Base-by-base conservation (phyloP, 1,284 basidiomycete species). In the Malassezia sp. region DNA sequence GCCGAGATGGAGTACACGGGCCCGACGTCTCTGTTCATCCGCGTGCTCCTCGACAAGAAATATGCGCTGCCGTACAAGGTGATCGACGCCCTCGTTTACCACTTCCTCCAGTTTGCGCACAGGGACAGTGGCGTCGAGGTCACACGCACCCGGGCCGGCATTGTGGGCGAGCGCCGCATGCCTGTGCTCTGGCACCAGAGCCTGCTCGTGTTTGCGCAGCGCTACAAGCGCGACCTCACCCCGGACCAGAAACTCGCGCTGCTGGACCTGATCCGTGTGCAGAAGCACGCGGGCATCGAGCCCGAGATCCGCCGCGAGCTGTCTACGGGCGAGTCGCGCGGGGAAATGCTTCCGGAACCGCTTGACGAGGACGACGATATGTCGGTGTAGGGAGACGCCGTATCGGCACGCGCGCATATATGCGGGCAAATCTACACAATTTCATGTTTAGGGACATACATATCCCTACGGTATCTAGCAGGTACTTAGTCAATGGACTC, bases 161-260 rank as follows among this genome's bases (percentile, higher is more conserved):
- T 53, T 29, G 57, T 59, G 2, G 37, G 59, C 9, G 59, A 66
- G 40, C 43, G 56, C 14, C 54, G 65, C 20, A 70, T 70, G 47
- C 93, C 93, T 6, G 93, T 97, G 10, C 76, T 99, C 11, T 99
- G 93, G 93, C 89, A 99, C 70, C 93, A 99, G 73, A 87, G 85
- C 69, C 76, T 97, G 50, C 77, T 99, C 6, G 87, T 91, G 5
- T 96, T 97, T 68, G 82, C 80, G 26, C 93, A 99, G 73, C 76
- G 90, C 85, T 99, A 97, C 72, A 85, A 87, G 27, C 81, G 85
- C n/a, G 91, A 97, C 72, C 71, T 99, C 56, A 95, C 93, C 0
- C 84, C 85, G 0, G 91, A 99, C 71, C 93, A 99, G 70, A 97
- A 96, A 71, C 86, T 93, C 63, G 89, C 91, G 6, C 74, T 99